Base-by-base conservation (phyloP, 768 basidiomycete species). In the Asterophora parasitica region DNA sequence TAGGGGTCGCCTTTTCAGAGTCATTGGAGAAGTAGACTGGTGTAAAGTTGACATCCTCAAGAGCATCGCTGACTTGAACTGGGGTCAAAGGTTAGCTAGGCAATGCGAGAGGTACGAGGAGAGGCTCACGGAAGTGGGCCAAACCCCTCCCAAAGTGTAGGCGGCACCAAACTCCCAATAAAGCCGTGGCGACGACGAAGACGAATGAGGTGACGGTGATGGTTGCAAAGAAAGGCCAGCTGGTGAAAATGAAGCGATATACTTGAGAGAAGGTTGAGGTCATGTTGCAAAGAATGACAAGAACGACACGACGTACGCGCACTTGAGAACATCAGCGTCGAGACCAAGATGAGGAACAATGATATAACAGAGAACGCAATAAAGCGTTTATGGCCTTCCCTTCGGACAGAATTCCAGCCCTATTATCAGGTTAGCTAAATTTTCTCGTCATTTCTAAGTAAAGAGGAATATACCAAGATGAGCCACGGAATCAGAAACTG, bases 111-210 rank as follows among this genome's bases (percentile, higher is more conserved):
- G 12, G 42, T 12, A 17, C 35, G 16, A n/a, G 26, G 33, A 1
- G 43, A 27, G 2, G 57, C 75, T 64, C 59, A 80, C 79, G 61
- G 52, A 73, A 81, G 26, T 79, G 74, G 4, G 70, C 69, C 8
- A 81, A 66, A 1, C 79, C 80, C 55, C 71, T 75, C 8, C 75
- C 79, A 55, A 80, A 82, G 53, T 79, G 73, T 23, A 72, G 48
- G 43, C 77, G 67, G 59, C 78, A 81, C n/a, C 74, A 38, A 36
- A 79, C 37, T 6, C 72, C 77, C 8, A 80, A 51, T 26, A 65
- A 49, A n/a, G 68, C 63, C 4, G 75, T 73, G 6, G 62, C 51
- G 7, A 77, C 56, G 27, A 72, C 60, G 12, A 79, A 58, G 19
- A 71, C 41, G 50, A 72, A 75, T 0, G 76, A 60, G 4, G 71